Base-by-base conservation (phyloP, 192 early-diverging fungal genomes). In the Tieghemiomyces parasiticus region DNA sequence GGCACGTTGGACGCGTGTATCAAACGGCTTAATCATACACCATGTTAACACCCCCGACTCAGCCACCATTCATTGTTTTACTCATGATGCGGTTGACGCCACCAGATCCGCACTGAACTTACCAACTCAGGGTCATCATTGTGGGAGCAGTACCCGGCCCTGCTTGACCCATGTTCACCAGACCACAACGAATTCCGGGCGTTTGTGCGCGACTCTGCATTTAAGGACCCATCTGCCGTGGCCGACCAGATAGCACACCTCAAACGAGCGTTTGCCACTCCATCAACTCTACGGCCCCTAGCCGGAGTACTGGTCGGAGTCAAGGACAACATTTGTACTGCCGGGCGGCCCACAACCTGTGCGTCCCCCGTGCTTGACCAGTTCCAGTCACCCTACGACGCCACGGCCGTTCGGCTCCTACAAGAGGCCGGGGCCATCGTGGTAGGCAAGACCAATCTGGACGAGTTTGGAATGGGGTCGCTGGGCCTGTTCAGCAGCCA, bases 401-500 rank as follows among this genome's bases (percentile, higher is more conserved):
- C 92, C 2, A 91, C 90, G 2, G 84, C 77, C 4, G 82, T 90
- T 8, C 49, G 74, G 16, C 63, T 74, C 26, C 68, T 94, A 14
- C 64, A 73, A 26, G 60, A 74, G 0, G 74, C 80, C 1, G 89
- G 91, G 0, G 83, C 77, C 0, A 64, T 79, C 10, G 69, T 86
- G n/a, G 70, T 86, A 3, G 91, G 85, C 25, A 91, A 90, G 59
- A 75, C 84, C 19, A 93, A 95, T 66, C 86, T 95, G 88, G 94
- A 97, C 69, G 92, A 97, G 67, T 97, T 93, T 81, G 94, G 90
- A 19, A 97, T 97, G 92, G 94, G 94, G 71, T 81, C 78, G 38
- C 66, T 34, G 44, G 75, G 32, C 33, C 44, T 35, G 16, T 67
- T 48, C 42, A 65, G 67, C 32, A 61, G 68, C 10, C 62, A 74